Conservation (phyloP, 1,139 yeast genomes). For the Sugiyamaella japonica region DNA sequence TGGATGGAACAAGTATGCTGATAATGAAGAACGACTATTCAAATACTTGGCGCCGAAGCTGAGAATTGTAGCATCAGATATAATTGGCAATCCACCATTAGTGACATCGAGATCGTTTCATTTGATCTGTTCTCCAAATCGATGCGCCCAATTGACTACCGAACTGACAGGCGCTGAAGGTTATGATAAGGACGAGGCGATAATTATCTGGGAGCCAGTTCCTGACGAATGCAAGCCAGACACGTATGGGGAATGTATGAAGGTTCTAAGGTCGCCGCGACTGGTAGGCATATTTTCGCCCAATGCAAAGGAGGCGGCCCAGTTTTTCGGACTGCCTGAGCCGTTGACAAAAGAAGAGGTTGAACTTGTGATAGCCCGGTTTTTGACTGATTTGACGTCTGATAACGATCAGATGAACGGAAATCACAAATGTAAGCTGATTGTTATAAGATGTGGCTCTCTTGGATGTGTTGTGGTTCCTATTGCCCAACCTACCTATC, state of each 20-base stretch:
- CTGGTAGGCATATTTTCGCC: conserved; percentile 71
- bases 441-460: conserved; percentile 70
- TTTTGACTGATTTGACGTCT: conserved; percentile 42
- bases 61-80: conserved; percentile 62
- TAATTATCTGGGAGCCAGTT: conserved; percentile 78
- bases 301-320: conserved; percentile 78
- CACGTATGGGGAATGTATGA: conserved; percentile 46
- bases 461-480: conserved; percentile 55
- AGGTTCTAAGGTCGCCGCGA: conserved; percentile 42
- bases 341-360: conserved; percentile 46
- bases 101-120: conserved; percentile 57
- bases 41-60: conserved; percentile 61
- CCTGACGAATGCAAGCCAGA: conserved; percentile 69
- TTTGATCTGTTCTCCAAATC: conserved; percentile 65
- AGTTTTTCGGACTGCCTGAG: conserved; percentile 46
- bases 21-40: conserved; percentile 55
- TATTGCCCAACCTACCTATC: conserved; percentile 12
- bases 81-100: conserved; percentile 45
- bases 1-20: conserved; percentile 76
- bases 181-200: conserved; percentile 8
- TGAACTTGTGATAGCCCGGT: conserved; percentile 47
- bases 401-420: conserved; percentile 16
- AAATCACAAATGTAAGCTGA: conserved; percentile 41
- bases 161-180: conserved; percentile 6
- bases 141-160: conserved; percentile 12